phyloP scores from a whole-genome alignment of 2,329 filamentous ascomycete species.

The Plectosphaerella cucumerina region DNA sequence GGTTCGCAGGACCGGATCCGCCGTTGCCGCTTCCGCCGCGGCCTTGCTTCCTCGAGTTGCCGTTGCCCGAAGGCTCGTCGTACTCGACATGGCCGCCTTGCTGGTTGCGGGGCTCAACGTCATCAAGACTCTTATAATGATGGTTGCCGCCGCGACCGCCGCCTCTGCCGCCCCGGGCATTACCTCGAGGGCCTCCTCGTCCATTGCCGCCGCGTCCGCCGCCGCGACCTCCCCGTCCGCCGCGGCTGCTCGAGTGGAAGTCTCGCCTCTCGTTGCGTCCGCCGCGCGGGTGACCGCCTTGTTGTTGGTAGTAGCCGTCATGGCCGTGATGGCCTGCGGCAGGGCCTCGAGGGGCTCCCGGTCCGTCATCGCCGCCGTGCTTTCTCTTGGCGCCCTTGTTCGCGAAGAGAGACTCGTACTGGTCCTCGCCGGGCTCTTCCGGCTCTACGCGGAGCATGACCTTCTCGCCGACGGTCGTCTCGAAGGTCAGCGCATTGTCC shows the following conservation, averaged over 20 bases:
- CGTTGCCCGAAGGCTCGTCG: constrained; percentile 27
- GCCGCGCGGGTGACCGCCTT: constrained; percentile 25
- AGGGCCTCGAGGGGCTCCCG: constrained; percentile 29
- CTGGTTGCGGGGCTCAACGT: constrained; percentile 48
- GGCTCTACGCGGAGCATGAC: constrained; percentile 75
- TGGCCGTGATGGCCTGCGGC: constrained; percentile 19
- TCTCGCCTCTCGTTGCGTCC: constrained; percentile 36
- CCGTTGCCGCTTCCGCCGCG: background rate
- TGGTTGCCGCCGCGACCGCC: constrained; percentile 45
- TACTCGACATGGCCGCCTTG: constrained; percentile 44
- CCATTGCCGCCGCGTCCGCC: constrained; percentile 31
- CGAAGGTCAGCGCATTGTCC: constrained; percentile 71
- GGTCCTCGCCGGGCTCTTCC: constrained; percentile 58
- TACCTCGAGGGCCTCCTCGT: constrained; percentile 25
- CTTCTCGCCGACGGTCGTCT: constrained; percentile 83
- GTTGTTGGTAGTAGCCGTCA: constrained; percentile 32
- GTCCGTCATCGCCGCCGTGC: constrained; percentile 39
- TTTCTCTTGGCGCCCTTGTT: constrained; percentile 60
- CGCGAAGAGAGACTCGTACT: constrained; percentile 58
- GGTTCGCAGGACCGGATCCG: constrained; percentile 12
- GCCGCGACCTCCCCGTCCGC: constrained; percentile 35
- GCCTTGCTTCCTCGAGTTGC: constrained; percentile 2
- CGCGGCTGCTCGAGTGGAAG: constrained; percentile 37
- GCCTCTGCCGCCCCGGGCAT: constrained; percentile 30
- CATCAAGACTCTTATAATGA: constrained; percentile 65